A percentile compares a stretch with the other conserved stretches of the same genome.
Evolutionary conservation across 805 yeast genomes (phyloP).

Genomic region (Yarrowia hollandica): DNA sequence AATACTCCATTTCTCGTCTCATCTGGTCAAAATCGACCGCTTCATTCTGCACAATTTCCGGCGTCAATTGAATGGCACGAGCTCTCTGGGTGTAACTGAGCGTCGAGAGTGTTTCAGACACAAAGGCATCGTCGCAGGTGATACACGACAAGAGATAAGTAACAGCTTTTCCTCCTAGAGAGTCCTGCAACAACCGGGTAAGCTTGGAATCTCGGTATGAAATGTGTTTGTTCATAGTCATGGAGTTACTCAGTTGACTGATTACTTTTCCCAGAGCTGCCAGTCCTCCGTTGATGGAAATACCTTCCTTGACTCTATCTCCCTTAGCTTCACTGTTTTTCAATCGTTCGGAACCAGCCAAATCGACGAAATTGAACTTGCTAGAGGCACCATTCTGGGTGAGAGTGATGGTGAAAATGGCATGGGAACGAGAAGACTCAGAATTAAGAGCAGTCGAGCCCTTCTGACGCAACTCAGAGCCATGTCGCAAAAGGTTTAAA

Average conservation of each 20-base stretch:
- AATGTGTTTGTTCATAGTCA: slow-evolving; percentile 34
- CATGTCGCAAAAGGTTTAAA: slow-evolving; percentile 46
- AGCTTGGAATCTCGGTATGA: slow-evolving; percentile 68
- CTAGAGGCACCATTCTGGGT: slow-evolving; percentile 56
- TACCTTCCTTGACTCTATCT: slow-evolving; percentile 59
- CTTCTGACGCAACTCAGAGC: slow-evolving; percentile 56
- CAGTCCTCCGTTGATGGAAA: slow-evolving; percentile 63
- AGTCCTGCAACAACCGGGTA: slow-evolving; percentile 75
- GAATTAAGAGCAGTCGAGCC: slow-evolving; percentile 68
- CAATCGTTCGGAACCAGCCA: slow-evolving; percentile 70
- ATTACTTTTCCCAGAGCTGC: slow-evolving; percentile 65
- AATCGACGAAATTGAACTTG: slow-evolving; percentile 61
- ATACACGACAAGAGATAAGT: slow-evolving; percentile 88
- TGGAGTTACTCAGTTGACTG: slow-evolving; percentile 42
- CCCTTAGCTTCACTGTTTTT: slow-evolving; percentile 54
- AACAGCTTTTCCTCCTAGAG: slow-evolving; percentile 83
- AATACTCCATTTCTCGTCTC: slow-evolving; percentile 32
- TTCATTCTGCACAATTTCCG: slow-evolving; percentile 34
- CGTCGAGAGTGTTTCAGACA: slow-evolving; percentile 35
- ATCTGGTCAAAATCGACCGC: slow-evolving; percentile 32
- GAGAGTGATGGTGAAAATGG: slow-evolving; percentile 60
- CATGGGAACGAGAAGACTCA: slow-evolving; percentile 72
- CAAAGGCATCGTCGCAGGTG: slow-evolving; percentile 39
- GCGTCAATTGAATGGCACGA: slow-evolving; percentile 35
- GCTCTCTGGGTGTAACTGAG: slow-evolving; percentile 36